Base-by-base conservation (phyloP, 2,329 filamentous ascomycete species). In the Phyllosticta citribraziliensis region DNA sequence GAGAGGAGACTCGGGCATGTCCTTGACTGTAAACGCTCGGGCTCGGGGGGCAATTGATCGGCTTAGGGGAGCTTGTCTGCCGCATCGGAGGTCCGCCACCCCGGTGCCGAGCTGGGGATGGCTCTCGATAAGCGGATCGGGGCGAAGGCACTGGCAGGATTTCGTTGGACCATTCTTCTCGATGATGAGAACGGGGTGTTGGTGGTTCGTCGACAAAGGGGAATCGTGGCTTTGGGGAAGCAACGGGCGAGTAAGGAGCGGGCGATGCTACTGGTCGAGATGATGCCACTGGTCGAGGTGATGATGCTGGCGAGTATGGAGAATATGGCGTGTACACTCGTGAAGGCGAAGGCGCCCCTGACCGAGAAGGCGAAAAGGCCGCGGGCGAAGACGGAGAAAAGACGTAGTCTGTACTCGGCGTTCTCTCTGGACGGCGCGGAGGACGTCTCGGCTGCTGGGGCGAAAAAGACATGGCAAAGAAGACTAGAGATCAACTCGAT, bases 381-480 rank as follows among this genome's bases (percentile, higher is more conserved):
- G 57, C 52, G 6, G 57, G 57, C 6, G 57, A 52, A 8, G 33
- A 47, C 2, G 58, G 58, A 27, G 58, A 53, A 53, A 55, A 55
- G 35, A 22, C 52, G 50, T 60, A 19, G 52, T 59, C 50, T 11
- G 57, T 59, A 52, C 57, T 59, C 19, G 57, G 57, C 4, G 57
- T 59, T 54, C 58, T 55, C 12, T 60, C 52, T 24, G 58, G 58
- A 19, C 52, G 58, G 14, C 40, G 58, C 47, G 52, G 58, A 47
- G 40, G 40, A n/a, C 40, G 40, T 47, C 40, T 47, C 40, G 40
- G 40, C 40, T 47, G 40, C 17, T 47, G 40, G n/a, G 40, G 40
- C 40, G 40, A 47, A 47, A 47, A 47, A 47, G 40, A 47, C 40
- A 47, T 47, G 2, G 40, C n/a, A 47, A 47, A 47, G 14, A 47